These are phyloP conservation scores for Insectozyma bohioensis DNA, from an alignment of 1,139 yeast species.

Conservation along the genomic window DNA sequence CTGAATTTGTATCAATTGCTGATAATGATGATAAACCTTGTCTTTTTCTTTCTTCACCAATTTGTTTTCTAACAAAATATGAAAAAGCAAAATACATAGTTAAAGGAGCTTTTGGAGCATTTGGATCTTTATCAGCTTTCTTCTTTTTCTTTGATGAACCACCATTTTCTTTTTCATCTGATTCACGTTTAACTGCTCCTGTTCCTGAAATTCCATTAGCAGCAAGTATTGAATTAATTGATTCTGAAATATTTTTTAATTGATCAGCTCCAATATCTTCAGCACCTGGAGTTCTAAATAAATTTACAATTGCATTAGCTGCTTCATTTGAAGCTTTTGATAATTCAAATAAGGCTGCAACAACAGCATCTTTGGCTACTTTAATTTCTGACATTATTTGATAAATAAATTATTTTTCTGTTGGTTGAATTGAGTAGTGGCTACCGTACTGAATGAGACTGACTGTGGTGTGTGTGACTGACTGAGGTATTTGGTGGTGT, in stretches of 20 bases:
- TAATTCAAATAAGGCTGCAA: slow-evolving; percentile 74
- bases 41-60: slow-evolving; percentile 64
- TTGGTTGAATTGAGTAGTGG: slow-evolving; percentile 5
- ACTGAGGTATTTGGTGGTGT: slow-evolving; percentile 7
- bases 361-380: slow-evolving; percentile 53
- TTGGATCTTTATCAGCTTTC: slow-evolving; percentile 56
- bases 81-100: slow-evolving; percentile 83
- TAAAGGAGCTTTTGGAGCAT: slow-evolving; percentile 65
- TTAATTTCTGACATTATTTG: slow-evolving; percentile 34
- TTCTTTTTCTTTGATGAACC: slow-evolving; percentile 30
- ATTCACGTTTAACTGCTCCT: slow-evolving; percentile 22
- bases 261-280: slow-evolving; percentile 35
- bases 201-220: no score
- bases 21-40: slow-evolving; percentile 62
- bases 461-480: no score
- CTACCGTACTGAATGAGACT: no score
- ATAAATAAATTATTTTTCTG: slow-evolving; percentile 3
- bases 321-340: slow-evolving; percentile 82
- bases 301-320: slow-evolving; percentile 69
- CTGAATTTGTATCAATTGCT: slow-evolving; percentile 75
- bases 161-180: slow-evolving; percentile 16
- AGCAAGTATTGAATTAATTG: slow-evolving; percentile 14
- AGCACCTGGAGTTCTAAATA: slow-evolving; percentile 47
- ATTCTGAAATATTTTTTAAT: slow-evolving; percentile 33
- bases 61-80: slow-evolving; percentile 58